Conservation (phyloP, 2,329 filamentous ascomycete genomes). For the Fusarium sambucinum region DNA sequence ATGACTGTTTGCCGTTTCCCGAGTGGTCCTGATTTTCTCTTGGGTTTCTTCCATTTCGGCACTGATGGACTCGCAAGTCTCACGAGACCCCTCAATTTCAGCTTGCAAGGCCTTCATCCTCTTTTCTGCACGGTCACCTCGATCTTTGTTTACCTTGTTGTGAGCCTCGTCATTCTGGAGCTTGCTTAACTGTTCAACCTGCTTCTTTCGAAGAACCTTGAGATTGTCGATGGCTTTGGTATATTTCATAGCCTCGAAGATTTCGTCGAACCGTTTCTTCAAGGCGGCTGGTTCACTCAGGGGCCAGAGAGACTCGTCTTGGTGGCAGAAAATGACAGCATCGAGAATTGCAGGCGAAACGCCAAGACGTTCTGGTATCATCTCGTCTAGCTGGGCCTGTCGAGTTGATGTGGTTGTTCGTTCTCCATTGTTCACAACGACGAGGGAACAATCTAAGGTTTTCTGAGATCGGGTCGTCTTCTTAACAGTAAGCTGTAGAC, state of each 20-base stretch:
- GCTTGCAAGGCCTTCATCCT: constrained; percentile 72
- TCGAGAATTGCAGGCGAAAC: constrained; percentile 92
- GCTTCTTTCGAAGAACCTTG: constrained; percentile 84
- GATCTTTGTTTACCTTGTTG: constrained; percentile 86
- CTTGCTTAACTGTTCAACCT: constrained; percentile 79
- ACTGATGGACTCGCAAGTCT: constrained; percentile 69
- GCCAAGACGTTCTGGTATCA: constrained; percentile 87
- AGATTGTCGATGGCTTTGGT: constrained; percentile 98
- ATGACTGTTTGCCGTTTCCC: constrained; percentile 78
- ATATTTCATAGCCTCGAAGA: constrained; percentile 97
- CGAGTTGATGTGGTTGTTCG: constrained; percentile 82
- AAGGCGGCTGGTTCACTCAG: constrained; percentile 87
- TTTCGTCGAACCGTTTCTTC: constrained; percentile 97
- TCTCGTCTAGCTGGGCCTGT: constrained; percentile 82
- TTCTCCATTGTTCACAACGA: constrained; percentile 83
- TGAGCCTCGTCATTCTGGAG: constrained; percentile 81
- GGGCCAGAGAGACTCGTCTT: constrained; percentile 97
- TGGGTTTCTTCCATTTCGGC: constrained; percentile 71
- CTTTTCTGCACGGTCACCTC: constrained; percentile 78
- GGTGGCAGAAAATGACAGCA: constrained; percentile 97
- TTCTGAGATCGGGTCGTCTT: constrained; percentile 82
- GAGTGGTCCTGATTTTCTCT: constrained; percentile 72
- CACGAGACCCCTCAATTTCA: constrained; percentile 72
- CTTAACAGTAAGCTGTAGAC: constrained; percentile 86
- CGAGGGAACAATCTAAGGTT: constrained; percentile 83